A percentile compares a stretch with the other conserved stretches of the same genome.
phyloP scores from a whole-genome alignment of 192 early-diverging fungal species.

The Lobosporangium transversale region DNA sequence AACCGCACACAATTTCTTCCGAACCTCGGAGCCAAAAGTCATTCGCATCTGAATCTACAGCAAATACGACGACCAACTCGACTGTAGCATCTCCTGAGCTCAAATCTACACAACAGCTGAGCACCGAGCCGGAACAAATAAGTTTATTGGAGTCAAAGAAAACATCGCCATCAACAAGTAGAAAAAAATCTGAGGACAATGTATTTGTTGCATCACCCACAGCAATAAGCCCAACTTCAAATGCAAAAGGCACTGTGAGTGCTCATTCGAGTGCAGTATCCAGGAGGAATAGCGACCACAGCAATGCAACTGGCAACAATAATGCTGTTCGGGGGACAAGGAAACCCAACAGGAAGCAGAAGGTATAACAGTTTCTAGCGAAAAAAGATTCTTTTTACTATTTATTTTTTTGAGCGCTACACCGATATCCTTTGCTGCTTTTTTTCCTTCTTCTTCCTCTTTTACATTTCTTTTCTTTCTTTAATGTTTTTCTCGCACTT shows the following conservation, averaged over 20 bases:
- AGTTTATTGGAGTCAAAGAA: not conserved
- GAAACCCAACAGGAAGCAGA: slow-evolving; percentile 21
- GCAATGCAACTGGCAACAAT: not conserved
- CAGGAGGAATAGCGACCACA: slow-evolving; percentile 11
- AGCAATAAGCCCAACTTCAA: not conserved
- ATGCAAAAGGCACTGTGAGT: slow-evolving; percentile 14
- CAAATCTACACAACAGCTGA: not conserved
- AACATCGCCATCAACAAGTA: not conserved
- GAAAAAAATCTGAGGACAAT: too few species aligned
- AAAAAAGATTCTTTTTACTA: not conserved
- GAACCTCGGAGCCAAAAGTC: not conserved
- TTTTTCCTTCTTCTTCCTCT: not conserved
- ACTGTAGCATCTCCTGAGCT: slow-evolving; percentile 12
- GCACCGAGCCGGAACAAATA: not conserved
- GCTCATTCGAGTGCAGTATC: slow-evolving; percentile 9
- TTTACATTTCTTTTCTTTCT: not conserved
- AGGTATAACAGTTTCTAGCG: not conserved
- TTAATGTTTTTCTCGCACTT: not conserved
- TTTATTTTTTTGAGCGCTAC: not conserved
- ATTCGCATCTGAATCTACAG: not conserved
- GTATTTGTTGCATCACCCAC: too few species aligned
- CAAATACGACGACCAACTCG: slow-evolving; percentile 8
- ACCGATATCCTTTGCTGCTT: not conserved
- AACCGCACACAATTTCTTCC: not conserved
- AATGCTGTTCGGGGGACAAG: not conserved